Evolutionary conservation across 1,139 yeast genomes (phyloP).

Genomic region (Taphrina sp.): DNA sequence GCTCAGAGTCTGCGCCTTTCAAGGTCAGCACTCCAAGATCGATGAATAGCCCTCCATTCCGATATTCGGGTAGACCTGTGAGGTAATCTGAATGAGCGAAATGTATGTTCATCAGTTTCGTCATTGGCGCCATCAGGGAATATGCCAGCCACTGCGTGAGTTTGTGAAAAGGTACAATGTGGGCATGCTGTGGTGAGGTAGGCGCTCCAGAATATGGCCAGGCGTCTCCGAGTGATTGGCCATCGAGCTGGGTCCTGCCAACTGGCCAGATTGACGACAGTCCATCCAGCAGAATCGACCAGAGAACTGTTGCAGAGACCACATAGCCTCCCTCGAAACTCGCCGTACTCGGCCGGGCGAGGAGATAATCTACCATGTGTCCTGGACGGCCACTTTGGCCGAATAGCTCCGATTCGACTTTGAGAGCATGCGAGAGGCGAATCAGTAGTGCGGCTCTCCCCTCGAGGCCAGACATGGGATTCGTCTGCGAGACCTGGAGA

Average conservation of each 20-base stretch:
- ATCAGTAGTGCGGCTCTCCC: constrained; percentile 53
- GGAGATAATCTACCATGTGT: constrained; percentile 50
- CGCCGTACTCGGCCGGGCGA: constrained; percentile 37
- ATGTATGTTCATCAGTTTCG: constrained; percentile 47
- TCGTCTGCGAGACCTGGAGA: constrained; percentile 50
- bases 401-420: constrained; percentile 46
- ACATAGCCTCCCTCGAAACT: constrained; percentile 21
- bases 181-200: constrained; percentile 41
- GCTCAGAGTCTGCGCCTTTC: constrained; percentile 46
- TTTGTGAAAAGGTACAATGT: constrained; percentile 59
- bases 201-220: constrained; percentile 51
- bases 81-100: constrained; percentile 50
- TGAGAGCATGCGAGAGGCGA: constrained; percentile 51
- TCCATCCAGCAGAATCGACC: constrained; percentile 56
- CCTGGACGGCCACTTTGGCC: constrained; percentile 57
- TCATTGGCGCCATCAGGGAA: constrained; percentile 55
- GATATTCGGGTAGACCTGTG: constrained; percentile 63
- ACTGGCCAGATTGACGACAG: constrained; percentile 59
- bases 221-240: constrained; percentile 57
- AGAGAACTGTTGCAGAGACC: constrained; percentile 46
- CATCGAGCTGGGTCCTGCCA: constrained; percentile 50
- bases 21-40: constrained; percentile 54
- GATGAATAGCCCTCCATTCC: constrained; percentile 61
- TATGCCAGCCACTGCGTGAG: constrained; percentile 64
- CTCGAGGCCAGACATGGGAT: constrained; percentile 54